Percentiles rank a stretch among this genome's conserved stretches.
These are phyloP conservation scores for Nothophaeocryptopus gaeumannii DNA, from an alignment of 2,329 filamentous ascomycete species.

Conservation along the genomic window DNA sequence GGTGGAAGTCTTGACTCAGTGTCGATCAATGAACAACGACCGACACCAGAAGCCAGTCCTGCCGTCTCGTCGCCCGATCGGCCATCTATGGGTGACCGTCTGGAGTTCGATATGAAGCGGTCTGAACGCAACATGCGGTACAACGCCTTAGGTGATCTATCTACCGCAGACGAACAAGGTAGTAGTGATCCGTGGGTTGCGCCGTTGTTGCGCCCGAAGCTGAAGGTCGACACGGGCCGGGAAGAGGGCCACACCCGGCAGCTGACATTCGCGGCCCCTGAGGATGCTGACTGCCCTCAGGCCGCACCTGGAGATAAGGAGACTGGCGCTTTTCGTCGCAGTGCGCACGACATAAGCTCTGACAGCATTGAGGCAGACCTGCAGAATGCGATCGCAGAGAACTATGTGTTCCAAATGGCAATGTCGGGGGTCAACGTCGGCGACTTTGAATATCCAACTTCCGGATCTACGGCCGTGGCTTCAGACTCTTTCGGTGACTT, in stretches of 20 bases:
- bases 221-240: not conserved
- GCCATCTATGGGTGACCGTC: constrained; percentile 25
- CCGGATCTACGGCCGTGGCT: no score
- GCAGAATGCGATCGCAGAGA: constrained; percentile 15
- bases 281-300: not conserved
- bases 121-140: constrained; percentile 30
- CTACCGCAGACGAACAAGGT: no score
- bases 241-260: not conserved
- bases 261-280: not conserved
- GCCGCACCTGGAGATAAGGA: no score
- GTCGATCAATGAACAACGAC: not conserved
- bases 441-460: not conserved
- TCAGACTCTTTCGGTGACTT: no score
- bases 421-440: constrained; percentile 13
- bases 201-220: not conserved
- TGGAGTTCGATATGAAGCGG: constrained; percentile 26
- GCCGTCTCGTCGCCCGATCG: constrained; percentile 5
- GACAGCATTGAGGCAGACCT: constrained; percentile 18
- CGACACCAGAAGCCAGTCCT: constrained; percentile 7
- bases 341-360: constrained; percentile 5
- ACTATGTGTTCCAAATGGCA: constrained; percentile 20
- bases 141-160: constrained; percentile 20
- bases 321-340: no score
- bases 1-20: constrained; percentile 2
- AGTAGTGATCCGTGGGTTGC: no score